Evolutionary conservation across 164 flowering plant species (phyloP).

Genomic region (Umbilicus rupestris): DNA sequence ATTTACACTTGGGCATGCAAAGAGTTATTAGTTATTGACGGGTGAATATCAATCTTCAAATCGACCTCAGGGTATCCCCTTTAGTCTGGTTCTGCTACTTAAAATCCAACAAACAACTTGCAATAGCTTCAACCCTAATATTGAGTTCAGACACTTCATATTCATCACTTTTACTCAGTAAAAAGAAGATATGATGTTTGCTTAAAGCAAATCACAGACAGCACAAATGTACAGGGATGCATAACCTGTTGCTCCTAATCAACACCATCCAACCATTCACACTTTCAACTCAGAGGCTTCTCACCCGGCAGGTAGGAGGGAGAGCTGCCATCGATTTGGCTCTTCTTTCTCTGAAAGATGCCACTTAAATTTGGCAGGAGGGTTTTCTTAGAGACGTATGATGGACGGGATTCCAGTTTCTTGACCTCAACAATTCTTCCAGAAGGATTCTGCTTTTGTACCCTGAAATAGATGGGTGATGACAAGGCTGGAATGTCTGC

Average conservation of each 20-base stretch:
- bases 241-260: neutral
- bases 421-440: constrained; percentile 18
- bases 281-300: constrained; percentile 16
- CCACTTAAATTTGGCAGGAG: constrained; percentile 55
- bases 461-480: constrained; percentile 31
- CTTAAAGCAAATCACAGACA: neutral
- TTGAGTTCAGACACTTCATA: neutral
- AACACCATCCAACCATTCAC: neutral
- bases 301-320: constrained; percentile 73
- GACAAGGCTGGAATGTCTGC: constrained; percentile 14
- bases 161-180: neutral
- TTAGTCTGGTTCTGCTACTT: too few species aligned
- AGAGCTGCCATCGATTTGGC: constrained; percentile 45
- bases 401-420: constrained; percentile 42
- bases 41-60: too few species aligned
- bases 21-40: too few species aligned
- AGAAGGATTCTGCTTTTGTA: constrained; percentile 24
- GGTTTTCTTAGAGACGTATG: constrained; percentile 40
- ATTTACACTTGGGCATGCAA: too few species aligned
- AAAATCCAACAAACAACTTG: neutral
- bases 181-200: neutral
- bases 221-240: neutral
- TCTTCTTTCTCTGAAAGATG: constrained; percentile 60
- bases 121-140: neutral
- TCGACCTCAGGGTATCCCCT: too few species aligned